Percentiles rank a stretch among this genome's conserved stretches.
phyloP scores from a whole-genome alignment of 2,329 filamentous ascomycete genomes.

The Botrytis squamosa region DNA sequence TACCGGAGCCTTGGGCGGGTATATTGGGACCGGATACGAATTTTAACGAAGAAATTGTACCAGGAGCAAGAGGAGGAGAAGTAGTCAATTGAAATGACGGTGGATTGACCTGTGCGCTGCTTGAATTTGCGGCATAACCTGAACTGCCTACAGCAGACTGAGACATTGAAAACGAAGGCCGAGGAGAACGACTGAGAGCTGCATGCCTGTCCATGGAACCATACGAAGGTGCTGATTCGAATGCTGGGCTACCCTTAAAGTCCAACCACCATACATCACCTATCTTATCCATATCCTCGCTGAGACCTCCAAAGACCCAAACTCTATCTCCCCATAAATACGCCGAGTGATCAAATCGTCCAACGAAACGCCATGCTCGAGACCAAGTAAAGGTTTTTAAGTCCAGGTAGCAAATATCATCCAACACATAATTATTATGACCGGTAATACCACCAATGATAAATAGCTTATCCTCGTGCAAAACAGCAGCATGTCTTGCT shows the following conservation, averaged over 20 bases:
- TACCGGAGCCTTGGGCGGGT: constrained; percentile 84
- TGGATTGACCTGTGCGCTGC: constrained; percentile 64
- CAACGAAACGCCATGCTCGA: constrained; percentile 90
- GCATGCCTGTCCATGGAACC: constrained; percentile 48
- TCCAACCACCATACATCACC: constrained; percentile 98
- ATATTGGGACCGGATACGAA: constrained; percentile 86
- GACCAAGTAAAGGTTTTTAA: constrained; percentile 98
- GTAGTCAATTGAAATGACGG: constrained; percentile 64
- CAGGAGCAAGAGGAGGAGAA: constrained; percentile 83
- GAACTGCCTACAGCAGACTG: constrained; percentile 56
- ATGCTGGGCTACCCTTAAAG: constrained; percentile 83
- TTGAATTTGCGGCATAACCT: constrained; percentile 66
- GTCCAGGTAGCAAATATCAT: constrained; percentile 95
- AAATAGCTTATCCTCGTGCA: constrained; percentile 96
- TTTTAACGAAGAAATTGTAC: constrained; percentile 83
- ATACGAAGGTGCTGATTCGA: constrained; percentile 67
- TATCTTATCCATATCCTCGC: constrained; percentile 94
- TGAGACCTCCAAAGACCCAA: constrained; percentile 95
- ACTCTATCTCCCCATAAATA: constrained; percentile 90
- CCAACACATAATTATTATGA: constrained; percentile 85
- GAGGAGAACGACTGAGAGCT: constrained; percentile 45
- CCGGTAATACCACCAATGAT: constrained; percentile 95
- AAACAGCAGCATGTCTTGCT: constrained; percentile 84
- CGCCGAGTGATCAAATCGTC: constrained; percentile 90
- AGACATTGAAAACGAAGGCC: constrained; percentile 52